phyloP scores from a whole-genome alignment of 768 basidiomycete species.

The Boletus sp. region DNA sequence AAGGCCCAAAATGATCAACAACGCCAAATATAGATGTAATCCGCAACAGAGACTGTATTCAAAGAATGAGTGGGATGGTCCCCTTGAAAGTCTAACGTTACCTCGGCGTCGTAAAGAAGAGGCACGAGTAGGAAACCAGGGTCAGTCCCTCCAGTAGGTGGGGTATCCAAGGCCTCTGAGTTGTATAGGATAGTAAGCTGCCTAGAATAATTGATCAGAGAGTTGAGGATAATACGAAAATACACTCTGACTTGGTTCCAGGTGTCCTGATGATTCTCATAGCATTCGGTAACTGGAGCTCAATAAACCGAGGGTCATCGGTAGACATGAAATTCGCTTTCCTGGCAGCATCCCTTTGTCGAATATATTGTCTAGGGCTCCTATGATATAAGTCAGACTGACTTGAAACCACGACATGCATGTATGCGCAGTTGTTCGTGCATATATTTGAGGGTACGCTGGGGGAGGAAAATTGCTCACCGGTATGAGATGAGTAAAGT shows the following conservation, averaged over 20 bases:
- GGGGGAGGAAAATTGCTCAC: slow-evolving; percentile 32
- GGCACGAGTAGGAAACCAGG: slow-evolving; percentile 49
- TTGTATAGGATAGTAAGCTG: slow-evolving; percentile 51
- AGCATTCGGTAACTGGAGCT: slow-evolving; percentile 51
- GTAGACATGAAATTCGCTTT: slow-evolving; percentile 11
- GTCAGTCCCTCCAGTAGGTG: slow-evolving; percentile 11
- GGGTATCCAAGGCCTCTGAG: slow-evolving; percentile 42
- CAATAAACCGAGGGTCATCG: slow-evolving; percentile 30
- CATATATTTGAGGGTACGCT: slow-evolving; percentile 10
- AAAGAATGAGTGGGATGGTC: slow-evolving; percentile 4
- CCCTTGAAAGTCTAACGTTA: slow-evolving; percentile 24
- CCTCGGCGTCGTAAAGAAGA: slow-evolving; percentile 58
- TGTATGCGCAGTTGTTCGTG: slow-evolving; percentile 21
- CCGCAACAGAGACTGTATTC: slow-evolving; percentile 44
- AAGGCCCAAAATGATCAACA: slow-evolving; percentile 52
- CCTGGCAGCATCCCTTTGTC: slow-evolving; percentile 13
- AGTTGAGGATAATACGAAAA: not conserved
- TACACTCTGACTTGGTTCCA: slow-evolving; percentile 46
- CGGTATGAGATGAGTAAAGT: slow-evolving; percentile 74
- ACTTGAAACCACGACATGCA: not conserved
- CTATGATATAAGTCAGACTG: slow-evolving; percentile 11
- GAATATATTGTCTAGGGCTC: slow-evolving; percentile 23
- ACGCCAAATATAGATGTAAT: slow-evolving; percentile 61
- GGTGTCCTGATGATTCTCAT: slow-evolving; percentile 59
- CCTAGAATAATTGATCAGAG: slow-evolving; percentile 20